Percentiles rank a stretch among this genome's conserved stretches.
phyloP scores from a whole-genome alignment of 495 filamentous ascomycete genomes.

The Xylaria venustula region DNA sequence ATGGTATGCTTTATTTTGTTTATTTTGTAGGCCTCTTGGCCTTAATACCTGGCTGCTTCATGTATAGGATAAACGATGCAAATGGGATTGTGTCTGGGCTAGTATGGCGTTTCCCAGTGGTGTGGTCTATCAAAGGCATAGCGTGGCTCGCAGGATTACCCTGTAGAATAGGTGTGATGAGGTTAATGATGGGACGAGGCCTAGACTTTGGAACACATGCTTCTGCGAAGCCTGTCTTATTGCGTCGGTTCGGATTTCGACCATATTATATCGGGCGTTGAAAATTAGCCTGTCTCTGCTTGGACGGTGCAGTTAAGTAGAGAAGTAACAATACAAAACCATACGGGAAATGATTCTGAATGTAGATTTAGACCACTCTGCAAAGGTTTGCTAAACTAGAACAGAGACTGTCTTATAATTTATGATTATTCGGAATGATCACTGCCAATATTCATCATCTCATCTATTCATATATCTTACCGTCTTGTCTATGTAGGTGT shows the following conservation, averaged over 20 bases:
- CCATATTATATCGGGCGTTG: no score
- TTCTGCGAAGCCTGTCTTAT: no score
- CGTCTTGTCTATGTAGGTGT: not conserved
- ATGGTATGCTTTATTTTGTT: not conserved
- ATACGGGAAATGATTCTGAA: no score
- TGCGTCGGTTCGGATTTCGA: no score
- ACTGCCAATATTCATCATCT: not conserved
- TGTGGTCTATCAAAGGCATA: not conserved
- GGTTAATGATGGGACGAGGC: conserved; percentile 1
- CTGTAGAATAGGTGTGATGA: not conserved
- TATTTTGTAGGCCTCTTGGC: not conserved
- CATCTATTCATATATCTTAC: not conserved
- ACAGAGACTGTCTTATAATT: no score
- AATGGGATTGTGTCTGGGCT: not conserved
- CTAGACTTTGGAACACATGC: not conserved
- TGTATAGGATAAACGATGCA: conserved; percentile 3
- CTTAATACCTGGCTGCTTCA: not conserved
- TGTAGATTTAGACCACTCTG: no score
- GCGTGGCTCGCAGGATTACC: not conserved
- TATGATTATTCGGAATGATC: no score
- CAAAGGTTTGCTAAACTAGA: no score
- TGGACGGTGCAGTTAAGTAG: no score
- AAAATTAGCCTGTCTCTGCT: no score
- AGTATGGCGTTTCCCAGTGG: not conserved
- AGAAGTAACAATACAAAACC: no score